Evolutionary conservation across 1,284 basidiomycete genomes (phyloP).

Genomic region (Malassezia furfur): DNA sequence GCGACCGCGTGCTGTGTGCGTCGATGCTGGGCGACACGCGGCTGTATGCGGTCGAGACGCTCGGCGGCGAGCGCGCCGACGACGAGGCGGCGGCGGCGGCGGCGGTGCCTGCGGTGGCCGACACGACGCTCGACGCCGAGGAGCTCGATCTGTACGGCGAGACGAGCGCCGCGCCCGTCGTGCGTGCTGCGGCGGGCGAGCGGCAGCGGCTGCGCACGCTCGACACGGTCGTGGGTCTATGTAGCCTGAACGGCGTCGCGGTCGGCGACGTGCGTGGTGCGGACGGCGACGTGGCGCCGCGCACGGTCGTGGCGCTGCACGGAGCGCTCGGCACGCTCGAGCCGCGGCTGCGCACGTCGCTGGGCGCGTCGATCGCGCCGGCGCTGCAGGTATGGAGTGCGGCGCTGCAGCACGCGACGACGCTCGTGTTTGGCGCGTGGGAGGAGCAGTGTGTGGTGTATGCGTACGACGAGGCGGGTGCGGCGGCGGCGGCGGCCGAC

Average conservation of each 20-base stretch:
- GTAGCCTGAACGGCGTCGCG: not conserved
- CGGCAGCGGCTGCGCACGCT: not conserved
- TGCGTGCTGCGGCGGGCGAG: not conserved
- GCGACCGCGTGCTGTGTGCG: slow-evolving; percentile 6
- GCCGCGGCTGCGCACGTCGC: not conserved
- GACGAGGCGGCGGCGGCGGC: not conserved
- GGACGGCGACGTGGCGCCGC: not conserved
- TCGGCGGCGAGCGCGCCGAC: not conserved
- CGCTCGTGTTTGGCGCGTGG: slow-evolving; percentile 5
- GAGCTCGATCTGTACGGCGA: slow-evolving; percentile 39
- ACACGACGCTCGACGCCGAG: slow-evolving; percentile 49
- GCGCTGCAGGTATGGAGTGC: slow-evolving; percentile 11
- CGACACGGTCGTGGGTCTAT: slow-evolving; percentile 9
- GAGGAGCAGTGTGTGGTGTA: slow-evolving; percentile 14
- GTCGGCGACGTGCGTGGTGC: slow-evolving; percentile 6
- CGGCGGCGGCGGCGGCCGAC: no score
- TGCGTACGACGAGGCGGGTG: not conserved
- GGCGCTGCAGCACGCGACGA: not conserved
- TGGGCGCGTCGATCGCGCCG: slow-evolving; percentile 1
- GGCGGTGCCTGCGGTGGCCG: not conserved
- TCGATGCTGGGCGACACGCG: slow-evolving; percentile 8
- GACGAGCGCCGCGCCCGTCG: slow-evolving; percentile 19
- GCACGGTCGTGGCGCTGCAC: slow-evolving; percentile 1
- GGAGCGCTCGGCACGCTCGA: slow-evolving; percentile 9
- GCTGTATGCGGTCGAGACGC: slow-evolving; percentile 6